Percentiles rank a stretch among this genome's conserved stretches.
Evolutionary conservation across 805 yeast genomes (phyloP).

Genomic region (Saccharomycopsis sp.): DNA sequence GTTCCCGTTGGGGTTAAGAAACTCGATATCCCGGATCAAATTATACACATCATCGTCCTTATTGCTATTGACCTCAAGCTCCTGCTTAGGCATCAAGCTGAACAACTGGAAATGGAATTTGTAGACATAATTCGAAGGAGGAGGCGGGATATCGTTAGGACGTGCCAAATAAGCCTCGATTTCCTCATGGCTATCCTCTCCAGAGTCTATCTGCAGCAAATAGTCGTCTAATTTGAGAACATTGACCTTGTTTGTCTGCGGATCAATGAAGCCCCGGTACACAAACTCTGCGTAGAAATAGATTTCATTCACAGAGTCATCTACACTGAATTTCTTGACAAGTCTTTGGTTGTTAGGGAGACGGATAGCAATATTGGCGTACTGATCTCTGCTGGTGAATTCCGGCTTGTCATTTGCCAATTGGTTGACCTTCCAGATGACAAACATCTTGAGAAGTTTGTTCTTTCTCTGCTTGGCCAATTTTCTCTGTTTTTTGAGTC

Average conservation of each 20-base stretch:
- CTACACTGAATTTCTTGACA: slow-evolving; percentile 40
- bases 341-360: slow-evolving; percentile 56
- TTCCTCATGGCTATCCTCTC: neutral
- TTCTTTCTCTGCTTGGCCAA: slow-evolving; percentile 22
- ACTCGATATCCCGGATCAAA: neutral
- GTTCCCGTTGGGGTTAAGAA: neutral
- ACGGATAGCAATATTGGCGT: slow-evolving; percentile 66
- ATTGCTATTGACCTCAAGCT: neutral
- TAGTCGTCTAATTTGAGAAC: neutral
- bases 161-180: neutral
- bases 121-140: neutral
- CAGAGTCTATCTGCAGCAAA: slow-evolving; percentile 4
- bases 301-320: slow-evolving; percentile 50
- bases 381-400: slow-evolving; percentile 24
- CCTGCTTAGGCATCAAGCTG: neutral
- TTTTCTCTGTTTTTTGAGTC: slow-evolving; percentile 40
- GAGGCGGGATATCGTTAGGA: neutral
- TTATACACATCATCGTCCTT: neutral
- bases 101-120: neutral
- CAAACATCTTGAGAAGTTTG: slow-evolving; percentile 13
- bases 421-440: neutral
- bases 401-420: slow-evolving; percentile 11
- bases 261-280: slow-evolving; percentile 26
- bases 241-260: neutral
- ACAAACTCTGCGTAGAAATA: slow-evolving; percentile 63